Conservation (phyloP, 2,329 filamentous ascomycete genomes). For the Magnaporthiopsis rhizophila region DNA sequence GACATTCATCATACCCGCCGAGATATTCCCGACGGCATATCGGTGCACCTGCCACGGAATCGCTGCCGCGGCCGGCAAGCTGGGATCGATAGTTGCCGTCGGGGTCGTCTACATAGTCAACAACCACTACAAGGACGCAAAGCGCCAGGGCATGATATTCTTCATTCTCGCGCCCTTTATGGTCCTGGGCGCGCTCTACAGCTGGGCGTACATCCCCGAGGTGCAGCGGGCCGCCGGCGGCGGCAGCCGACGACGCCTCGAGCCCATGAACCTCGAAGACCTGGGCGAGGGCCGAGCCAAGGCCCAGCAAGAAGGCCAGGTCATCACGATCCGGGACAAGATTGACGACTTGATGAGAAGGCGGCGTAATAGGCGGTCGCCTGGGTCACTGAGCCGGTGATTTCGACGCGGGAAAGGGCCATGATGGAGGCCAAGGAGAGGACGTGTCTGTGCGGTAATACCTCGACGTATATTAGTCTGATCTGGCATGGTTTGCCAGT, state of each 20-base stretch:
- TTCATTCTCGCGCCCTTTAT: slow-evolving; percentile 43
- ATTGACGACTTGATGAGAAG: slow-evolving; percentile 29
- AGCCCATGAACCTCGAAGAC: slow-evolving; percentile 41
- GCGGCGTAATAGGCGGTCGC: slow-evolving; percentile 11
- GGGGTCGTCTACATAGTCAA: slow-evolving; percentile 44
- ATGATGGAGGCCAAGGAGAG: not conserved
- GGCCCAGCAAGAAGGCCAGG: slow-evolving; percentile 34
- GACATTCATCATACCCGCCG: slow-evolving; percentile 56
- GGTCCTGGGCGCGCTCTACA: slow-evolving; percentile 38
- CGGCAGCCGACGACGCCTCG: slow-evolving; percentile 28
- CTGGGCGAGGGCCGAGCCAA: slow-evolving; percentile 39
- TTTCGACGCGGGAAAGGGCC: not conserved
- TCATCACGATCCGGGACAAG: slow-evolving; percentile 36
- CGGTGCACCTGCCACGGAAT: slow-evolving; percentile 56
- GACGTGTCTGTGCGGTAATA: not conserved
- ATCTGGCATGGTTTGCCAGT: too few species aligned
- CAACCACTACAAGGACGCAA: slow-evolving; percentile 30
- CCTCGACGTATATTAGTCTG: too few species aligned
- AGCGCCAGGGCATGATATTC: slow-evolving; percentile 40
- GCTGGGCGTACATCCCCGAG: slow-evolving; percentile 44
- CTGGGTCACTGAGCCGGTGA: not conserved
- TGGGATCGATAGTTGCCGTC: slow-evolving; percentile 46
- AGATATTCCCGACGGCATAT: slow-evolving; percentile 57
- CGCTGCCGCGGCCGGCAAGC: slow-evolving; percentile 51
- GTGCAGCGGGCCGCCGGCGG: slow-evolving; percentile 30